A percentile compares a stretch with the other conserved stretches of the same genome.
These are phyloP conservation scores for Stephania yunnanensis DNA, from an alignment of 164 flowering plant species.

Conservation along the genomic window DNA sequence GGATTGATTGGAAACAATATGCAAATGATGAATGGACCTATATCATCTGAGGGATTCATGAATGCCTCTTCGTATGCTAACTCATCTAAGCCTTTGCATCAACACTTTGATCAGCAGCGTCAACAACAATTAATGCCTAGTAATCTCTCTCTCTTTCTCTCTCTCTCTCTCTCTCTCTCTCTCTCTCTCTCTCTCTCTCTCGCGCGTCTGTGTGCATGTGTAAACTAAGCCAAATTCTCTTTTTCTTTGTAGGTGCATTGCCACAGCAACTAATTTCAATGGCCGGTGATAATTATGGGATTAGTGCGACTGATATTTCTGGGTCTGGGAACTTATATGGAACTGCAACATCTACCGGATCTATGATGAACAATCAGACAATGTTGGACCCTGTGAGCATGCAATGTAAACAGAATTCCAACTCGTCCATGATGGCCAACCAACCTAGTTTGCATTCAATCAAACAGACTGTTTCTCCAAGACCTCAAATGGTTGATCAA, in stretches of 20 bases:
- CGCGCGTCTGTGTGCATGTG: too few relatives aligned
- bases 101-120: constrained; percentile 55
- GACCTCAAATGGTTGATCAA: constrained; percentile 46
- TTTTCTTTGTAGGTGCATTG: constrained; percentile 15
- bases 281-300: constrained; percentile 63
- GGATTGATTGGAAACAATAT: constrained; percentile 53
- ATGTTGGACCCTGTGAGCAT: constrained; percentile 31
- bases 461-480: constrained; percentile 35
- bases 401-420: constrained; percentile 44
- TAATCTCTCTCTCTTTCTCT: constrained; percentile 14
- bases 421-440: constrained; percentile 35
- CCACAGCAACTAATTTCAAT: constrained; percentile 23
- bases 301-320: constrained; percentile 46
- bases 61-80: constrained; percentile 38
- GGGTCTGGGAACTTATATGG: constrained; percentile 59
- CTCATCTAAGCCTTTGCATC: constrained; percentile 49
- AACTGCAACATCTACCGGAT: constrained; percentile 41
- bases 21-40: constrained; percentile 52
- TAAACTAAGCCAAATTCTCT: too few relatives aligned
- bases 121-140: constrained; percentile 52
- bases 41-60: constrained; percentile 57
- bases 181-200: too few relatives aligned
- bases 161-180: too few relatives aligned
- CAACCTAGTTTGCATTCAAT: constrained; percentile 42
- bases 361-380: constrained; percentile 47